phyloP scores from a whole-genome alignment of 164 flowering plant genomes.

The Cinnamomum micranthum region DNA sequence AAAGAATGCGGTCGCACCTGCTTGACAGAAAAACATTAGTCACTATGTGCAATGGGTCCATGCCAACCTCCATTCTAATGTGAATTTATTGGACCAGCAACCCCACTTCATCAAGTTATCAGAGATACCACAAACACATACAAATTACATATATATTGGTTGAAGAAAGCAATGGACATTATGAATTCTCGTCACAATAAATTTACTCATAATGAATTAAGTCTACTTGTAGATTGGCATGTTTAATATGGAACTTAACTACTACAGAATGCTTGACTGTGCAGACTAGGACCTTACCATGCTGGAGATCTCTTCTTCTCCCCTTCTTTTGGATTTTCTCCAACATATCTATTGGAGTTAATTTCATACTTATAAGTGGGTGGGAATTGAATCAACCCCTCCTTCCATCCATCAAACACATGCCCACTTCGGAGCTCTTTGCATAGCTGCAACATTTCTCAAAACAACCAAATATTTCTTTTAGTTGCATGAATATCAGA shows the following conservation, averaged over 20 bases:
- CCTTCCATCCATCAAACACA: constrained; percentile 94
- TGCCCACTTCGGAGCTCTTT: constrained; percentile 74
- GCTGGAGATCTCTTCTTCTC: constrained; percentile 97
- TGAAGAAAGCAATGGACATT: background rate
- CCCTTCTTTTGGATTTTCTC: constrained; percentile 85
- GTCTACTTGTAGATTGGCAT: too few species aligned
- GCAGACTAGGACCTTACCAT: constrained; percentile 47
- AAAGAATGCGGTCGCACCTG: constrained; percentile 96
- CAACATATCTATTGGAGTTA: constrained; percentile 72
- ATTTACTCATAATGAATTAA: too few species aligned
- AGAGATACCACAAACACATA: background rate
- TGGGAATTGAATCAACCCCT: constrained; percentile 82
- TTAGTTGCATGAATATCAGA: background rate
- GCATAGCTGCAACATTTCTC: constrained; percentile 45
- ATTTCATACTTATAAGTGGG: constrained; percentile 94
- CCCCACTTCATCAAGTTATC: too few species aligned
- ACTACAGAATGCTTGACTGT: background rate
- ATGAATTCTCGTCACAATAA: background rate
- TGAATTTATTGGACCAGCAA: too few species aligned
- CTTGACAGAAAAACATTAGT: constrained; percentile 9
- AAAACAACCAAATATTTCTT: background rate
- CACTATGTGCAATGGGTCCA: background rate
- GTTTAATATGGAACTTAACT: background rate
- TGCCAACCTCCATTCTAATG: background rate
- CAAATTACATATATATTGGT: too few species aligned